These are phyloP conservation scores for Xerocomellus amylosporus DNA, from an alignment of 768 basidiomycete species.

Conservation along the genomic window DNA sequence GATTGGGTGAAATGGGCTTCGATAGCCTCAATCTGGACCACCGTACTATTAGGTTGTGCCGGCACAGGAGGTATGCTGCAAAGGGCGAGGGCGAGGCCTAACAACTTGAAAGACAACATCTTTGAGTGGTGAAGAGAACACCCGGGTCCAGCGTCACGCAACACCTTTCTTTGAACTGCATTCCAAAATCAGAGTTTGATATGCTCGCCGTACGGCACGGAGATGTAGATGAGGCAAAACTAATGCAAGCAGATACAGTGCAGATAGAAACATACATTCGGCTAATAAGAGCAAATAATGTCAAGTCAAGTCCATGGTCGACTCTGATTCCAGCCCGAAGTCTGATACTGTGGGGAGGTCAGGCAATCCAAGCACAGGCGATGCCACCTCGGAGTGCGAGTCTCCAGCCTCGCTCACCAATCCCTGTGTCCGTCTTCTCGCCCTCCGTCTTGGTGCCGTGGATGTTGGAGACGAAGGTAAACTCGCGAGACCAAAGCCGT, in stretches of 20 bases:
- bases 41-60: conserved; percentile 45
- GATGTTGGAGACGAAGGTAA: conserved; percentile 49
- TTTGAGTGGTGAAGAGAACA: not conserved
- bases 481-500: conserved; percentile 53
- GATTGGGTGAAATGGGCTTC: conserved; percentile 66
- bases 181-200: conserved; percentile 24
- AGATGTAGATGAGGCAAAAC: conserved; percentile 21
- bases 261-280: conserved; percentile 30
- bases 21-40: conserved; percentile 52
- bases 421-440: conserved; percentile 32
- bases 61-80: conserved; percentile 35
- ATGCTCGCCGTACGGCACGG: conserved; percentile 12
- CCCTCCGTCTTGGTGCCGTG: conserved; percentile 28
- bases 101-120: conserved; percentile 16
- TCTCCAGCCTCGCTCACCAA: conserved; percentile 36
- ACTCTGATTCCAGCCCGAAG: conserved; percentile 26
- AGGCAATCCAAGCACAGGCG: conserved; percentile 24
- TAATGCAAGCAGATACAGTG: conserved; percentile 33
- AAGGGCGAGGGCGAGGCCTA: conserved; percentile 35
- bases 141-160: not conserved
- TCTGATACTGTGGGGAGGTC: conserved; percentile 30
- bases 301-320: conserved; percentile 25
- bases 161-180: not conserved
- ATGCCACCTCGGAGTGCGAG: conserved; percentile 27
- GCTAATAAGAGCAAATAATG: conserved; percentile 23